phyloP scores from a whole-genome alignment of 2,329 filamentous ascomycete species.

The Fusarium armeniacum region DNA sequence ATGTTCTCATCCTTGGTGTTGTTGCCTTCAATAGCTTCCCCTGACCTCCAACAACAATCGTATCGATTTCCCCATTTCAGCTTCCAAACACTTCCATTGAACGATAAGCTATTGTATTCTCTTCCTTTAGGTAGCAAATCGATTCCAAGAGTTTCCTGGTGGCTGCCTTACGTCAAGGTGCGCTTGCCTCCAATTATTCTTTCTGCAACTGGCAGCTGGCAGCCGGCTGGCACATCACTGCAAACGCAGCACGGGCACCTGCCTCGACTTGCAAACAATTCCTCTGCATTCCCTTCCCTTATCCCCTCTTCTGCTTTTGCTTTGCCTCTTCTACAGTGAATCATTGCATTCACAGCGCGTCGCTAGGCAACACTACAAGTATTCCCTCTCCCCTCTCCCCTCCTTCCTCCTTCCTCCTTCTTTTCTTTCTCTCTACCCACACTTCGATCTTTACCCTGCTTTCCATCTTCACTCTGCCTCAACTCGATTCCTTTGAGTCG shows the following conservation, averaged over 20 bases:
- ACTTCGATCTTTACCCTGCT: not conserved
- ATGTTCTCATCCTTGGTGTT: too few species aligned
- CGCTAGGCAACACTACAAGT: conserved; percentile 21
- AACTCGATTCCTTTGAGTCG: conserved; percentile 3
- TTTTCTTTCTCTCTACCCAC: conserved; percentile 12
- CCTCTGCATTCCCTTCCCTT: not conserved
- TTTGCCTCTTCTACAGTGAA: conserved; percentile 5
- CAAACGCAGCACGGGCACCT: conserved; percentile 22
- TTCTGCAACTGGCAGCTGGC: conserved; percentile 10
- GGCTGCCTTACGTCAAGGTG: not conserved
- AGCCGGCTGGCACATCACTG: conserved; percentile 7
- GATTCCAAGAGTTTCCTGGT: not conserved
- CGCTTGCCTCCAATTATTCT: not conserved
- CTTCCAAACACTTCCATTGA: not conserved
- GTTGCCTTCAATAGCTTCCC: not conserved
- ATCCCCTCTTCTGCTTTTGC: not conserved
- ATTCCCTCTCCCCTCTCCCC: not conserved
- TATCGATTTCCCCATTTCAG: not conserved
- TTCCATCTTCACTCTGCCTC: conserved; percentile 1
- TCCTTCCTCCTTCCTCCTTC: conserved; percentile 2
- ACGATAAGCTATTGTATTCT: not conserved
- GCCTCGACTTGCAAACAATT: conserved; percentile 17
- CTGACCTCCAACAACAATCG: not conserved
- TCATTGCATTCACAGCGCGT: conserved; percentile 12
- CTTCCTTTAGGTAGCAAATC: not conserved